These are phyloP conservation scores for Komagataella populi DNA, from an alignment of 805 yeast genomes.

Conservation along the genomic window DNA sequence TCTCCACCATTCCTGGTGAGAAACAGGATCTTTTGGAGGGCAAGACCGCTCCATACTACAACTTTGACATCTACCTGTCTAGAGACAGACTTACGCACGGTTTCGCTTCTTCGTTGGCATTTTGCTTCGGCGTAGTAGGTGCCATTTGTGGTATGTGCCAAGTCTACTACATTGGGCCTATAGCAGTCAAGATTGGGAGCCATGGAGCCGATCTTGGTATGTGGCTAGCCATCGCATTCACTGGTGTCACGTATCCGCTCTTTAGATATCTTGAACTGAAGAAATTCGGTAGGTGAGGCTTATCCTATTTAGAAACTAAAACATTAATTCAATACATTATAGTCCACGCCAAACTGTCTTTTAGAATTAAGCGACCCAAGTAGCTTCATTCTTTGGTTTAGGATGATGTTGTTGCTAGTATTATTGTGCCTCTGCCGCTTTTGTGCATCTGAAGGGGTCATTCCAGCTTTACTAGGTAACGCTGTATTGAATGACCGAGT, in stretches of 20 bases:
- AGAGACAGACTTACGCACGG: conserved; percentile 49
- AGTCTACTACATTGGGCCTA: conserved; percentile 68
- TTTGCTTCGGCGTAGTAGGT: conserved; percentile 62
- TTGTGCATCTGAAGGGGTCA: no score
- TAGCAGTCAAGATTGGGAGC: conserved; percentile 52
- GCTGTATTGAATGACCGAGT: no score
- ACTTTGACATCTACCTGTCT: conserved; percentile 68
- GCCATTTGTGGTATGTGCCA: conserved; percentile 85
- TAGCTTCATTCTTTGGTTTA: no score
- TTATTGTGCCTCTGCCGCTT: no score
- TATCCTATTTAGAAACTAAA: conserved; percentile 13
- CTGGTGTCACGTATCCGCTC: conserved; percentile 49
- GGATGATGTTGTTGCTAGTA: no score
- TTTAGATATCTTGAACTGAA: conserved; percentile 55
- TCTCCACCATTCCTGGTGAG: conserved; percentile 12
- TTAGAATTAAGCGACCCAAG: no score
- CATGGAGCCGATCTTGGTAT: conserved; percentile 72
- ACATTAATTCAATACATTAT: not conserved
- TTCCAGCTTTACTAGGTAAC: no score
- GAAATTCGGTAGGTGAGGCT: conserved; percentile 31
- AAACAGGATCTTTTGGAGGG: not conserved
- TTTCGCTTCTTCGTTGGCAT: conserved; percentile 53
- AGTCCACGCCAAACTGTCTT: no score
- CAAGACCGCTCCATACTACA: conserved; percentile 30
- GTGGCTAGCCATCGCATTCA: conserved; percentile 64